Percentiles rank a stretch among this genome's conserved stretches.
These are phyloP conservation scores for Vitis vinifera DNA, from an alignment of 164 flowering plant species.

Conservation along the genomic window ASM3070453v1 NC_081812.1:5812501-5813000, in stretches of 20 bases:
- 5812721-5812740: constrained; percentile 39
- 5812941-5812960: constrained; percentile 28
- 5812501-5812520: too few relatives aligned
- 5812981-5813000: constrained; percentile 45
- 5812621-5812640: too few relatives aligned
- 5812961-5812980: constrained; percentile 49
- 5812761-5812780: constrained; percentile 23
- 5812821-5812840: constrained; percentile 22
- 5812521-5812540: too few relatives aligned
- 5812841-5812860: constrained; percentile 28
- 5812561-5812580: too few relatives aligned
- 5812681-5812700: too few relatives aligned
- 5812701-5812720: not conserved
- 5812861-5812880: constrained; percentile 39
- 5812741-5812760: constrained; percentile 45
- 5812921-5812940: constrained; percentile 40
- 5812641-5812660: too few relatives aligned
- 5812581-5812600: too few relatives aligned
- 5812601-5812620: too few relatives aligned
- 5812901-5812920: constrained; percentile 48
- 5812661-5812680: too few relatives aligned
- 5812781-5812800: constrained; percentile 14
- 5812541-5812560: too few relatives aligned
- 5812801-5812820: constrained; percentile 22
- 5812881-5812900: constrained; percentile 36